Evolutionary conservation across 805 yeast genomes (phyloP), one percentile per base, ranked within the genome.

Genomic region (Isabelozyma pseudorhagii): DNA sequence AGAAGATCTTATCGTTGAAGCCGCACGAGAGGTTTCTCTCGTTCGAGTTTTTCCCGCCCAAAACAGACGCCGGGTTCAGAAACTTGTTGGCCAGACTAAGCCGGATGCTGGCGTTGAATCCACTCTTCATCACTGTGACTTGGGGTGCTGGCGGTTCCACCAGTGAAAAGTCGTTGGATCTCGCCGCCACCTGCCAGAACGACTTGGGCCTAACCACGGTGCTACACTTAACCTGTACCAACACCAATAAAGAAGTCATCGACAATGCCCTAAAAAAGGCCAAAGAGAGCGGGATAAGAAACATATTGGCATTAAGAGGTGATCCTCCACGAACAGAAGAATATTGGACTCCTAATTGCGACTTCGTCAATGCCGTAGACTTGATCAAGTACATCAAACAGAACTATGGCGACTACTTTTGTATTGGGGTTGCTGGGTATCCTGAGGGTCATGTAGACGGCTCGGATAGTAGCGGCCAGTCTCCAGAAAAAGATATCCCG

Each of bases 81-180:
- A 94, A 94, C 68, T 72, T 94, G 53, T 74, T 88, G 45, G 90
- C 92, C 28, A 86, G 99, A 68, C 81, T 94, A 69, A 83, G 82
- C 60, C 84, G 99, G 61, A 86, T 94, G 92, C 83, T 89, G 54
- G 86, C 87, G 3, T 71, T 94, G 53, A 92, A 91, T 49, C 98
- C 98, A 3, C 72, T 86, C 13, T 96, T 94, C 64, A 85, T 93
- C 48, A 89, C 97, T 3, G 87, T 94, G 11, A 94, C 99, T 0
- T 94, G 98, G 97, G 99, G 98, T 34, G 98, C 99, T 5, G 98
- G 98, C 40, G 99, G 99, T 3, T 84, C 96, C 5, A 90, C 97
- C 8, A 83, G 93, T 44, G 86, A 82, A 45, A 91, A 90, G 71
- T 89, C 97, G 0, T 67, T 94, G 50, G 93, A 89, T 42, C 74